Percentiles rank a stretch among this genome's conserved stretches.
These are phyloP conservation scores for Blastocystis sp. DNA, from an alignment of 352 stramenopile species.

Conservation along the genomic window DNA sequence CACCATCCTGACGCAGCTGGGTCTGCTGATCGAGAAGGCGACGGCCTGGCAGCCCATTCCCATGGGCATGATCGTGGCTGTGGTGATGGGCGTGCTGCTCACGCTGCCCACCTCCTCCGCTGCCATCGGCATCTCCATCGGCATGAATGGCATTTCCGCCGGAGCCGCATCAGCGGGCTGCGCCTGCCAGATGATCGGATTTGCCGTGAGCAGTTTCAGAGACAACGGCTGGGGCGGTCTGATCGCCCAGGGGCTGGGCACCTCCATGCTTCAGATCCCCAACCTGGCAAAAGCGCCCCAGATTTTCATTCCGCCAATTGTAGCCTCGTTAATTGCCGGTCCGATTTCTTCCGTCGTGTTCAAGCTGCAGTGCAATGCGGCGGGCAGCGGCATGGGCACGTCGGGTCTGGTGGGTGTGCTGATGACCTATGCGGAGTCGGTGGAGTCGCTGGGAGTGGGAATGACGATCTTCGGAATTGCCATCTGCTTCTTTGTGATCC, in stretches of 20 bases:
- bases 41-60: conserved; percentile 32
- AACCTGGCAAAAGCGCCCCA: conserved; percentile 48
- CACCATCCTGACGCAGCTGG: not conserved
- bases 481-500: conserved; percentile 46
- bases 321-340: conserved; percentile 28
- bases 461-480: conserved; percentile 23
- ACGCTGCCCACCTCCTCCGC: conserved; percentile 51
- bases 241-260: conserved; percentile 52
- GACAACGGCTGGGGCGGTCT: conserved; percentile 52
- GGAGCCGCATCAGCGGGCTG: conserved; percentile 47
- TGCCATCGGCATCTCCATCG: conserved; percentile 61
- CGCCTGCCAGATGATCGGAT: conserved; percentile 55
- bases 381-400: conserved; percentile 57
- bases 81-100: conserved; percentile 46
- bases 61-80: conserved; percentile 51
- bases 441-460: conserved; percentile 15
- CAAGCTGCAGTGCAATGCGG: conserved; percentile 43
- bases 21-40: not conserved
- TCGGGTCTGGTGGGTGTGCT: conserved; percentile 54
- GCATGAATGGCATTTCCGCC: conserved; percentile 43
- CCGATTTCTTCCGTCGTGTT: conserved; percentile 40
- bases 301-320: conserved; percentile 55
- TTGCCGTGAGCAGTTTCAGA: conserved; percentile 53
- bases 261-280: conserved; percentile 61
- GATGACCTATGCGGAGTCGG: conserved; percentile 49